phyloP scores from a whole-genome alignment of 352 stramenopile genomes.

The Globisporangium splendens region DNA sequence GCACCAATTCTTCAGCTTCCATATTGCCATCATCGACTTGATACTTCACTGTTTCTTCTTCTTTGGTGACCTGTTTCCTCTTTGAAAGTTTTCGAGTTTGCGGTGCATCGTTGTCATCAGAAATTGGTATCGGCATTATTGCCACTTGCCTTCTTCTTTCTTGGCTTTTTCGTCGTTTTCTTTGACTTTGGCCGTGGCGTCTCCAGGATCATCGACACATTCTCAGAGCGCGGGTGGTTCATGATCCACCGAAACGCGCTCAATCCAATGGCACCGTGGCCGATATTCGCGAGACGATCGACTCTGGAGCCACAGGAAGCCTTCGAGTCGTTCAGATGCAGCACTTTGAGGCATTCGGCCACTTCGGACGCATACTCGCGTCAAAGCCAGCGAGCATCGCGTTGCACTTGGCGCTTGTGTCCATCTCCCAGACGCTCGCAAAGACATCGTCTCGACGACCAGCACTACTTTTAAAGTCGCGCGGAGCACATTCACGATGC shows the following conservation, averaged over 20 bases:
- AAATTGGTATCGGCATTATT: no score
- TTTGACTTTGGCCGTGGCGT: constrained; percentile 21
- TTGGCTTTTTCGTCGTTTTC: not conserved
- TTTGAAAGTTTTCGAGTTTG: not conserved
- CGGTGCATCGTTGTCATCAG: no score
- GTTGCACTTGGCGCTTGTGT: constrained; percentile 23
- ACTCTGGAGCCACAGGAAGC: constrained; percentile 20
- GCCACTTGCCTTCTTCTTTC: no score
- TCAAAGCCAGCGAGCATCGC: constrained; percentile 31
- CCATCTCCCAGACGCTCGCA: constrained; percentile 26
- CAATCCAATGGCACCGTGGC: constrained; percentile 25
- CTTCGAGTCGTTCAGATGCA: constrained; percentile 51
- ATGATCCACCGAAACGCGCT: constrained; percentile 37
- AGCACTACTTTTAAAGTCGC: constrained; percentile 27
- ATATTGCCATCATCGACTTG: not conserved
- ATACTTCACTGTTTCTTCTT: not conserved
- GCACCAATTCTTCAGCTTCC: no score
- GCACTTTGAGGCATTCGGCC: constrained; percentile 32
- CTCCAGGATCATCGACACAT: constrained; percentile 44
- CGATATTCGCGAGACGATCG: constrained; percentile 47
- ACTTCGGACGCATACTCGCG: constrained; percentile 19
- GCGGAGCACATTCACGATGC: constrained; percentile 25
- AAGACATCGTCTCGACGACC: constrained; percentile 44
- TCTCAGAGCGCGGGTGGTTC: constrained; percentile 31
- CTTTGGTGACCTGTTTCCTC: no score